Base-by-base conservation (phyloP, 169 alveolate species). In the Babesia ovata region DNA sequence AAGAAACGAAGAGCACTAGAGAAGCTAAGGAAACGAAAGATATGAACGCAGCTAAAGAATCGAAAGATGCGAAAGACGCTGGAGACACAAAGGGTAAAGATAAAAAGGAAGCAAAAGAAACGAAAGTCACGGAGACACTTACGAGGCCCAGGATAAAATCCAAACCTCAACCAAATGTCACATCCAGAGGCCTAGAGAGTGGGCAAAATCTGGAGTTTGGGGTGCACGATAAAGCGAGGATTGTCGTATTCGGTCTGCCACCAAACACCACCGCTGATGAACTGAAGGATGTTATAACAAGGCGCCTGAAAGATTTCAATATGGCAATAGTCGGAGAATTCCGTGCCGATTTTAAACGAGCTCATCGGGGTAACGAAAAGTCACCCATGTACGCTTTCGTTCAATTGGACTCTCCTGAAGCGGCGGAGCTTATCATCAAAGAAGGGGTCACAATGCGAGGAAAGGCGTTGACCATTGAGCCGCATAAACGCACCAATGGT, bases 221-320 rank as follows among this genome's bases (percentile, higher is more conserved):
- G 19, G 4, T 12, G 45, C 76, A 66, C 65, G 65, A 67, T 12
- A 50, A 53, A 36, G 24, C 29, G 21, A 67, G 44, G 21, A 21
- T 42, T 53, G 65, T 67, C 19, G 12, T 81, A 19, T 61, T 81
- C 50, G 88, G 85, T 21, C 67, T 81, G n/a, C 88, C 88, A 10
- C 77, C 52, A 19, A 50, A 54, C 76, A 61, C 63, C 19, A 63
- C 85, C 16, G 84, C 42, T 21, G 79, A 49, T 16, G 76, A 69
- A 3, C 46, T 81, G 42, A 71, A 33, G 52, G 81, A 72, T 16
- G 46, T 61, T n/a, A 21, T 81, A 19, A 63, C 58, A 46, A 21
- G 52, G 75, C 69, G 85, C 9, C 26, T 81, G n/a, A 28, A n/a
- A 48, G 60, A 45, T 22, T 16, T 21, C 22, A 21, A 26, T 1